Conservation (phyloP, 306 rosid genomes). For the Pterocarpus santalinus region DNA sequence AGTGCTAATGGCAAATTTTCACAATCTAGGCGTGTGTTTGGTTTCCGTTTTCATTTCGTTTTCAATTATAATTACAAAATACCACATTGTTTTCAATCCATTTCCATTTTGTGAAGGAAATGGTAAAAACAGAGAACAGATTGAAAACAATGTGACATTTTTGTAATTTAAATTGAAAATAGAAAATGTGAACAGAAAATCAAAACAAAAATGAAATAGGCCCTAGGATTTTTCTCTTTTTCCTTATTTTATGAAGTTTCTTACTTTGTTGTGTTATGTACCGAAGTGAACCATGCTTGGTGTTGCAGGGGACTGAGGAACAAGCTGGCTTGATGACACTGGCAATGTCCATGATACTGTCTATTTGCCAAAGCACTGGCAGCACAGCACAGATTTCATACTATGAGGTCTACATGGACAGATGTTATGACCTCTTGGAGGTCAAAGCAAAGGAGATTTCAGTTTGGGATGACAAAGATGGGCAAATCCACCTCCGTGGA, state of each 20-base stretch:
- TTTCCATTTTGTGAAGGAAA: too few relatives aligned
- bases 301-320: conserved; percentile 81
- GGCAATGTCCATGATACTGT: conserved; percentile 75
- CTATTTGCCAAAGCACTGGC: conserved; percentile 65
- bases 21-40: too few relatives aligned
- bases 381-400: conserved; percentile 77
- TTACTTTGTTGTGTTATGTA: neutral
- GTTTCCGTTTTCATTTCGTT: too few relatives aligned
- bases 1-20: too few relatives aligned
- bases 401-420: conserved; percentile 91
- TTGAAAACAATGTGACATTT: too few relatives aligned
- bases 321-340: conserved; percentile 80
- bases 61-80: too few relatives aligned
- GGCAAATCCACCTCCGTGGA: conserved; percentile 87
- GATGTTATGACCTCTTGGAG: conserved; percentile 90
- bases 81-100: too few relatives aligned
- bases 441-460: conserved; percentile 77
- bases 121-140: too few relatives aligned
- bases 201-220: too few relatives aligned
- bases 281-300: conserved; percentile 39
- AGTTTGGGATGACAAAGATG: conserved; percentile 84
- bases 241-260: neutral
- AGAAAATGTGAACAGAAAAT: too few relatives aligned
- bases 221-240: neutral
- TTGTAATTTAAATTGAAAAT: too few relatives aligned